Percentiles rank a stretch among this genome's conserved stretches.
Evolutionary conservation across 202 grass and related monocot genomes (phyloP).

Genomic region (Digitaria exilis): DNA sequence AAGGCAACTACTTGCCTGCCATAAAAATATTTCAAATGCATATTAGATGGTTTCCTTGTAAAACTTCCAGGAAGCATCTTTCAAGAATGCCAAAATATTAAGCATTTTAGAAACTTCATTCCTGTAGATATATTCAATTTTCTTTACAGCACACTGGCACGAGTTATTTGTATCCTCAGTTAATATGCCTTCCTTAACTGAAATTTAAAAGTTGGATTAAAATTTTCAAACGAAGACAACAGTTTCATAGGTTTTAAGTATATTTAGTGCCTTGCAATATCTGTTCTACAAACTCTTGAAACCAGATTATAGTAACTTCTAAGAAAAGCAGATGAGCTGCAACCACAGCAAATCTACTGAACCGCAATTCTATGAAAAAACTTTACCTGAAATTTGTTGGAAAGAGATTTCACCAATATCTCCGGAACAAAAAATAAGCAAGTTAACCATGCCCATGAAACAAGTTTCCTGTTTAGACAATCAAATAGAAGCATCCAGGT

Average conservation of each 20-base stretch:
- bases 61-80: background rate
- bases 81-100: background rate
- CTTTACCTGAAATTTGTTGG: slow-evolving; percentile 71
- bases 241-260: background rate
- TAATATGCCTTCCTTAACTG: slow-evolving; percentile 21
- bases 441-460: slow-evolving; percentile 97
- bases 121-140: background rate
- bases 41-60: background rate
- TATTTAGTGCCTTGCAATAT: background rate
- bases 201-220: background rate
- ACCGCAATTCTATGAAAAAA: slow-evolving; percentile 10
- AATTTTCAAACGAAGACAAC: background rate
- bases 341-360: background rate
- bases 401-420: slow-evolving; percentile 78
- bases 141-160: background rate
- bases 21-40: slow-evolving; percentile 26
- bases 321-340: slow-evolving; percentile 24
- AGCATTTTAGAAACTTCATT: slow-evolving; percentile 13
- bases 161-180: slow-evolving; percentile 22
- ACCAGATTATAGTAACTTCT: background rate
- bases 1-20: slow-evolving; percentile 66
- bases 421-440: slow-evolving; percentile 93
- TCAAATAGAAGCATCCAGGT: slow-evolving; percentile 25
- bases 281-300: background rate
- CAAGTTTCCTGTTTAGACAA: slow-evolving; percentile 75